A percentile compares a stretch with the other conserved stretches of the same genome.
Evolutionary conservation across 768 basidiomycete species (phyloP).

Genomic region (Leccinum pellstonianum): DNA sequence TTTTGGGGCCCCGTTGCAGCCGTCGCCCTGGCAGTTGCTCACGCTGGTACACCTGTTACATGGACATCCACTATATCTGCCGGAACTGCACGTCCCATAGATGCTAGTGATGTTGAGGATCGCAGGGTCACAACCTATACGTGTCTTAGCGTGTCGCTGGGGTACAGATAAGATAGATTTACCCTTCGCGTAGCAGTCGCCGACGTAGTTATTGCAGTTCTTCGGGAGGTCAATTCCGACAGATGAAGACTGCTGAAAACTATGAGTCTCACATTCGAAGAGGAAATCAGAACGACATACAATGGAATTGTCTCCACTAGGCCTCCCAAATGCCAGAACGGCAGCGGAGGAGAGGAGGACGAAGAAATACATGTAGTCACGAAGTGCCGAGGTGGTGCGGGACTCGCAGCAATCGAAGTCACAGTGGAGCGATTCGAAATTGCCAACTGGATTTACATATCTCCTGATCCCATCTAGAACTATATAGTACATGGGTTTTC

Average conservation of each 20-base stretch:
- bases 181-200: neutral
- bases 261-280: neutral
- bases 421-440: neutral
- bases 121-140: neutral
- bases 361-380: neutral
- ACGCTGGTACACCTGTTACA: neutral
- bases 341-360: neutral
- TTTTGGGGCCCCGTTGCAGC: neutral
- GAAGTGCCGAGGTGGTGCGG: no score
- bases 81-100: neutral
- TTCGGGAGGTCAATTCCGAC: neutral
- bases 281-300: neutral
- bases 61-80: neutral
- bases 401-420: no score
- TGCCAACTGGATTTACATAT: neutral
- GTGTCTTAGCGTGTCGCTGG: neutral
- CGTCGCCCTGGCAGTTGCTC: neutral
- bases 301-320: neutral
- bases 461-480: neutral
- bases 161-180: neutral
- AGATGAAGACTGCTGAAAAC: neutral
- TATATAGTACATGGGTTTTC: no score
- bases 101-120: neutral
- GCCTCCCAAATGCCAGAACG: neutral
- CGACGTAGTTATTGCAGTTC: neutral